phyloP scores from a whole-genome alignment of 441 rosid genomes.

The Melastoma candidum region DNA sequence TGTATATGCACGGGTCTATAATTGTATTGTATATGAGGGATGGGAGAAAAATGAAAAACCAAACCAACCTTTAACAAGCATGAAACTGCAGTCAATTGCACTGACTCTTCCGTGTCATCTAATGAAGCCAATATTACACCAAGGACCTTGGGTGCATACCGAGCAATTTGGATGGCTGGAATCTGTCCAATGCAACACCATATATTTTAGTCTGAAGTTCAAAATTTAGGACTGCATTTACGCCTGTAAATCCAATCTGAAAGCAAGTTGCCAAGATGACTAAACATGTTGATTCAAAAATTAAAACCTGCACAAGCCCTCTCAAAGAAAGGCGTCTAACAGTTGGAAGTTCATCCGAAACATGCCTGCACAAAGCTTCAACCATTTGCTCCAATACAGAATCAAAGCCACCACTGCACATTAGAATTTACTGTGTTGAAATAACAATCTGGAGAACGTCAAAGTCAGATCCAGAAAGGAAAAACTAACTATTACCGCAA shows the following conservation, averaged over 20 bases:
- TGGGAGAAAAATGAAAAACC: constrained; percentile 11
- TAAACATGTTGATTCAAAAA: not conserved
- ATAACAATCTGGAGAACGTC: constrained; percentile 8
- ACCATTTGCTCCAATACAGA: constrained; percentile 93
- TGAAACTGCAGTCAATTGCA: constrained; percentile 92
- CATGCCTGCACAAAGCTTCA: constrained; percentile 87
- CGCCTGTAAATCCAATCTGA: not conserved
- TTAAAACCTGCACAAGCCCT: constrained; percentile 86
- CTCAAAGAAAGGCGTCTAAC: constrained; percentile 93
- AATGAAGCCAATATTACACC: constrained; percentile 87
- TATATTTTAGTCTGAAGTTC: constrained; percentile 4
- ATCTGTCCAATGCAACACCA: constrained; percentile 41
- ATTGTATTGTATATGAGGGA: not conserved
- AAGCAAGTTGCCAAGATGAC: not conserved
- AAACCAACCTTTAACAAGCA: constrained; percentile 65
- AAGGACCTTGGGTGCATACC: constrained; percentile 76
- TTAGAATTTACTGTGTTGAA: constrained; percentile 16
- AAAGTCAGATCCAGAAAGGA: not conserved
- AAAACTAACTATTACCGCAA: no score
- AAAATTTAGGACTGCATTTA: not conserved
- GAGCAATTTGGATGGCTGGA: constrained; percentile 69
- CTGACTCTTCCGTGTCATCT: constrained; percentile 87
- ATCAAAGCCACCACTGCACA: constrained; percentile 63
- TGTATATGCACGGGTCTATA: no score
- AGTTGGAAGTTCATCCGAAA: constrained; percentile 92